Base-by-base conservation (phyloP, 768 basidiomycete genomes). In the Psilocybe cyanescens region DNA sequence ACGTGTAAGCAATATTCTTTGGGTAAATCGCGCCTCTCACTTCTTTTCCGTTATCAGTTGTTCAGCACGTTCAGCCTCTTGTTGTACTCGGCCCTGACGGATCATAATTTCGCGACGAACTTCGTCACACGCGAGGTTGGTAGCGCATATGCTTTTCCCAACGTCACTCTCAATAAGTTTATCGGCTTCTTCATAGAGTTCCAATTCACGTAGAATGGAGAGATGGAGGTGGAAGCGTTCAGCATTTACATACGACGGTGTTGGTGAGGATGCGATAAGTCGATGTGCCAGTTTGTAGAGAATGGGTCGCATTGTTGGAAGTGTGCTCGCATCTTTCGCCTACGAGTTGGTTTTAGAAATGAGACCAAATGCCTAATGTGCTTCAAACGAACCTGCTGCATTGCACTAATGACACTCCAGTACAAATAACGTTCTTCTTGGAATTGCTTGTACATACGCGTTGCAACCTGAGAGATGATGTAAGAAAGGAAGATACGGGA, bases 201-300 rank as follows among this genome's bases (percentile, higher is more conserved):
- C 77, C 28, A 94, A 76, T 67, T 93, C 87, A 50, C 83, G 85
- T 1, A 95, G 80, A 58, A 95, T 85, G 5, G 78, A 81, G 1
- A 93, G 78, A 67, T 93, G 88, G 52, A 94, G 83, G 68, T 91
- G 81, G 71, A 95, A 91, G 33, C 93, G 86, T 66, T 95, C 93
- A 0, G 92, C 80, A 58, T 79, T 83, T 51, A 84, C 71, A 69
- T 86, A 87, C 2, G 88, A 86, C 4, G 87, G 86, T 1, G 84
- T 83, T 4, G 85, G 79, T 1, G 87, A 83, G 3, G 89, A 85
- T 0, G 83, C 79, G 44, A 94, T 75, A 7, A 93, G 82, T 47
- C 93, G 80, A 57, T 91, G 90, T 4, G 92, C 92, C 52, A 95
- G 84, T 68, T 90, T 88, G 68, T 86, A 87, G 4, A 94, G 82